Conservation (phyloP, 768 basidiomycete species). For the Clavulina sp. region DNA sequence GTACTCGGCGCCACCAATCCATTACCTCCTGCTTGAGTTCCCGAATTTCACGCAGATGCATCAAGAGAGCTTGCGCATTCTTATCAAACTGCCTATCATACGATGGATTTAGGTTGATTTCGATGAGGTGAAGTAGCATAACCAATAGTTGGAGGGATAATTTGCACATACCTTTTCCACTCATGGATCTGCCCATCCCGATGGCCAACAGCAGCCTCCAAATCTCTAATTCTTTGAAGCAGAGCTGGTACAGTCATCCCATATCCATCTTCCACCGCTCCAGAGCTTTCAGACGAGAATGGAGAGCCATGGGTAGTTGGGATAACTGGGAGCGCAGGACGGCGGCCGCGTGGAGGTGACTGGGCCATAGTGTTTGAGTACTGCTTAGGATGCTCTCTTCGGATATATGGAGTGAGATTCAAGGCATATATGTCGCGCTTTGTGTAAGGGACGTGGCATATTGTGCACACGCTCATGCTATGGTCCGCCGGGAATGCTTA, state of each 20-base stretch:
- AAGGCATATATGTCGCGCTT: not conserved
- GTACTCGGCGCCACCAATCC: not conserved
- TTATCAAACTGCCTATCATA: not conserved
- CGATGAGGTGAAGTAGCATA: no score
- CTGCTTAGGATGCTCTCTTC: no score
- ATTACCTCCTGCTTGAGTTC: not conserved
- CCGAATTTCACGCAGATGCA: not conserved
- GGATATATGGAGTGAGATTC: not conserved
- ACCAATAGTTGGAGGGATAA: no score
- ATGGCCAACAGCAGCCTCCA: not conserved
- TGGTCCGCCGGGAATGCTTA: not conserved
- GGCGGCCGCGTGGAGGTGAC: no score
- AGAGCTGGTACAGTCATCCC: no score
- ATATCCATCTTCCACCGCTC: no score
- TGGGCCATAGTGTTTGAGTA: no score
- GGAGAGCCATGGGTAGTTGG: no score
- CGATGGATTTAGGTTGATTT: no score
- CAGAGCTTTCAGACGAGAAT: no score
- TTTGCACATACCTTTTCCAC: not conserved
- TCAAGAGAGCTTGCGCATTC: not conserved
- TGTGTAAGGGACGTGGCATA: conserved; percentile 1
- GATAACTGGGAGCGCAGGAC: no score
- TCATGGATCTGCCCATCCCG: not conserved
- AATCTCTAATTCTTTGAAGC: no score
- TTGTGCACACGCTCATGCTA: not conserved